Percentiles rank a stretch among this genome's conserved stretches.
These are phyloP conservation scores for Endothia cerciana DNA, from an alignment of 2,329 filamentous ascomycete genomes.

Conservation along the genomic window DNA sequence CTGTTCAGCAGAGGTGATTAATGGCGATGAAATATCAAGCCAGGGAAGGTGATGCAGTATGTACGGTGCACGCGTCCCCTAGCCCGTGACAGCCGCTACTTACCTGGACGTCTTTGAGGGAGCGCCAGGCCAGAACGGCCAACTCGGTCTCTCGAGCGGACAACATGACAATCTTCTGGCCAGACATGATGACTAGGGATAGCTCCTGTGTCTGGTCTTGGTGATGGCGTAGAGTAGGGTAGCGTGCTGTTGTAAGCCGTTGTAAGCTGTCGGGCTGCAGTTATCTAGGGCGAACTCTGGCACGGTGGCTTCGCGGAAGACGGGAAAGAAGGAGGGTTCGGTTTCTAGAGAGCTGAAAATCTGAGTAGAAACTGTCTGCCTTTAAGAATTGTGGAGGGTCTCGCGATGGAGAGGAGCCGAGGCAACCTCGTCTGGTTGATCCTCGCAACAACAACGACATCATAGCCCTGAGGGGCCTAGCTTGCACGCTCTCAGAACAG, in stretches of 20 bases:
- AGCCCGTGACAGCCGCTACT: neutral
- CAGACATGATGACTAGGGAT: slow-evolving; percentile 4
- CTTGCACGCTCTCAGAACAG: too few relatives aligned
- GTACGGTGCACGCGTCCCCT: neutral
- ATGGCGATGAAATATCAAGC: too few relatives aligned
- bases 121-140: neutral
- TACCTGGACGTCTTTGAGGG: slow-evolving; percentile 10
- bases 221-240: neutral
- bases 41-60: neutral
- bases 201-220: neutral
- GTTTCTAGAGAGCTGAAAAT: too few relatives aligned
- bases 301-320: neutral
- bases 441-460: too few relatives aligned
- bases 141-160: slow-evolving; percentile 14
- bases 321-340: too few relatives aligned
- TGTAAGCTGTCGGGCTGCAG: neutral
- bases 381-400: too few relatives aligned
- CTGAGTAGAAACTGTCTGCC: too few relatives aligned
- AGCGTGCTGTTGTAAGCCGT: too few relatives aligned
- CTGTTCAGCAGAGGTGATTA: neutral
- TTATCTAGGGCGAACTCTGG: neutral
- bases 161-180: neutral
- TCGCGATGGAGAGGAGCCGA: too few relatives aligned
- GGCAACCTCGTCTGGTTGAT: too few relatives aligned
- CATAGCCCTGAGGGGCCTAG: too few relatives aligned